phyloP scores from a whole-genome alignment of 371 early-diverging fungal species.

The Catenaria anguillulae region DNA sequence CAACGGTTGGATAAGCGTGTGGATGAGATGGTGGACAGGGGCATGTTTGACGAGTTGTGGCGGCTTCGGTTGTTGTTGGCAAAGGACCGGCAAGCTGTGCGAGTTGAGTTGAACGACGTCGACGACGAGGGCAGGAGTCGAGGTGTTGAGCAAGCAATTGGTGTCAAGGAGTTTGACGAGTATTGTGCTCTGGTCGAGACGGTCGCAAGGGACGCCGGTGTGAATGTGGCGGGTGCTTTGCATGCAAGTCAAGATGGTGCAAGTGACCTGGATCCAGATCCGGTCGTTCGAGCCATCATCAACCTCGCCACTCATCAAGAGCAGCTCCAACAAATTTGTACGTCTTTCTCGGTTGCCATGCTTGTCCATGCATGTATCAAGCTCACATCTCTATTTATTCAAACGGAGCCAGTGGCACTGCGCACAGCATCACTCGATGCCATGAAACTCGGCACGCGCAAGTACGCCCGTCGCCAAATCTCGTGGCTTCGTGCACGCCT shows the following conservation, averaged over 20 bases:
- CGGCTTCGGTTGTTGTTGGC: conserved; percentile 44
- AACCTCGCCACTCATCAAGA: background rate
- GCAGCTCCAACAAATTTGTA: background rate
- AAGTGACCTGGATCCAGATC: conserved; percentile 14
- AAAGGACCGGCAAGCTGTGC: conserved; percentile 18
- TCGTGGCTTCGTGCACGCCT: conserved; percentile 81
- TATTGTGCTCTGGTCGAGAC: conserved; percentile 41
- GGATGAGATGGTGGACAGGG: conserved; percentile 26
- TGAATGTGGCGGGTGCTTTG: background rate
- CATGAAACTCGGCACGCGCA: conserved; percentile 73
- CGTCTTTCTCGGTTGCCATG: too few species aligned
- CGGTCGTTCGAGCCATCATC: background rate
- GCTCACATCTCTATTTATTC: background rate
- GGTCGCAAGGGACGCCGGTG: conserved; percentile 3
- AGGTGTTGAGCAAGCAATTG: conserved; percentile 71
- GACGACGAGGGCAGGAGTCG: conserved; percentile 30
- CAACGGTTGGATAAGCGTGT: conserved; percentile 1
- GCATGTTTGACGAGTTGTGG: conserved; percentile 67
- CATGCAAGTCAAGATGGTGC: background rate
- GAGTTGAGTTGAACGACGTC: conserved; percentile 10
- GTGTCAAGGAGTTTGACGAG: conserved; percentile 67
- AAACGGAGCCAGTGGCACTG: conserved; percentile 20
- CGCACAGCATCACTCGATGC: conserved; percentile 41
- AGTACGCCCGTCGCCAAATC: conserved; percentile 77
- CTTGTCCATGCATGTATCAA: conserved; percentile 11